These are phyloP conservation scores for Euphorbia lathyris DNA, from an alignment of 345 rosid species.

Conservation along the genomic window DNA sequence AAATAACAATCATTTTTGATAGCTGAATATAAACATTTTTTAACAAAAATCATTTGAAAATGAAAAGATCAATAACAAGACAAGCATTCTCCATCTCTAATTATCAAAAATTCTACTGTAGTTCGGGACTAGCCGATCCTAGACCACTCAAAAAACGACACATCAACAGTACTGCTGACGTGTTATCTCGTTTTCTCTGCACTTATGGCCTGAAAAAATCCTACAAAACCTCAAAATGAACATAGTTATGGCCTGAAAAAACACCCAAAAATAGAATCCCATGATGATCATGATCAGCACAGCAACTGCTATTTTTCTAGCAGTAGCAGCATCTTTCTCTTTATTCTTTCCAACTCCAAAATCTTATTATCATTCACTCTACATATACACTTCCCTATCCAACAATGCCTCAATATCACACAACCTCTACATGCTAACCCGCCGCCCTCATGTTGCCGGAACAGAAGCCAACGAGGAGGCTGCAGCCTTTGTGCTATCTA, in stretches of 20 bases:
- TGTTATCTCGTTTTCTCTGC: neutral
- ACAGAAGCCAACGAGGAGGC: conserved; percentile 71
- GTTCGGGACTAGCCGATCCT: too few species aligned
- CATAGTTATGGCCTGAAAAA: neutral
- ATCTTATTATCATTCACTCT: conserved; percentile 52
- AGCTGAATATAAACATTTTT: neutral
- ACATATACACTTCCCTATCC: conserved; percentile 49
- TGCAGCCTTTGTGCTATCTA: conserved; percentile 54
- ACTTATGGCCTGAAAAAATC: too few species aligned
- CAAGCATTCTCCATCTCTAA: neutral
- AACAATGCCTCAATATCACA: conserved; percentile 58
- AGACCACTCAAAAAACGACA: too few species aligned
- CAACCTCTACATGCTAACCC: conserved; percentile 69
- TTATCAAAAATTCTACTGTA: too few species aligned
- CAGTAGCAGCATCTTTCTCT: conserved; percentile 41
- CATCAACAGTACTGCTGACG: too few species aligned
- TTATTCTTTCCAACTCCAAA: conserved; percentile 38
- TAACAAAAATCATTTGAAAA: neutral
- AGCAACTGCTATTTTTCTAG: conserved; percentile 30
- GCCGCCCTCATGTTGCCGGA: conserved; percentile 78
- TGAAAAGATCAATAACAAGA: neutral
- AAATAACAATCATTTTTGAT: neutral
- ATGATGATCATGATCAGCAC: conserved; percentile 47
- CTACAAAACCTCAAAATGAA: neutral
- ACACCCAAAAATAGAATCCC: conserved; percentile 7